Evolutionary conservation across 2,329 filamentous ascomycete species (phyloP).

Genomic region (Beauveria scarabaeidicola): DNA sequence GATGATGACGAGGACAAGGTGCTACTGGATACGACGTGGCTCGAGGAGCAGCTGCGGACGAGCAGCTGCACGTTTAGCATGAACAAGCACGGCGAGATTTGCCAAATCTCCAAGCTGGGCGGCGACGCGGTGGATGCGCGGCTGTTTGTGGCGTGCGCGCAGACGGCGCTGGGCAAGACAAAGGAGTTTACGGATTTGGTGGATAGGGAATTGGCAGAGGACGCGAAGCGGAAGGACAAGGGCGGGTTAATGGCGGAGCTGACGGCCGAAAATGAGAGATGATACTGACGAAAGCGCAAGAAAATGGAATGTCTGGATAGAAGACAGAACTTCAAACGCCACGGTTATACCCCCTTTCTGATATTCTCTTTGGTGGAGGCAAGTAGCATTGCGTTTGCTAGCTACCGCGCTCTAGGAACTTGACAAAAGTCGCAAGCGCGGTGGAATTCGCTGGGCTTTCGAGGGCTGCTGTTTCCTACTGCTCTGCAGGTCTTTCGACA

Average conservation of each 20-base stretch:
- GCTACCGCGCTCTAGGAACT: too few species aligned
- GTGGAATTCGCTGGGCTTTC: too few species aligned
- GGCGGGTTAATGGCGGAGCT: slow-evolving; percentile 71
- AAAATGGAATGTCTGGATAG: neutral
- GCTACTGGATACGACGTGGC: slow-evolving; percentile 60
- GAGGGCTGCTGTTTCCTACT: too few species aligned
- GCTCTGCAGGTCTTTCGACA: too few species aligned
- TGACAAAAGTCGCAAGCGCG: too few species aligned
- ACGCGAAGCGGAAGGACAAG: slow-evolving; percentile 68
- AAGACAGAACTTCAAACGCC: neutral
- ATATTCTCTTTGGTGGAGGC: neutral
- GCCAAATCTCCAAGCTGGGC: slow-evolving; percentile 84
- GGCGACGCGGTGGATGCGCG: slow-evolving; percentile 76
- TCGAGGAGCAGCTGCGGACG: slow-evolving; percentile 69
- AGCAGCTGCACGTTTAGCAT: slow-evolving; percentile 73
- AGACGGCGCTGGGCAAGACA: slow-evolving; percentile 66
- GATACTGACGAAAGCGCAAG: neutral
- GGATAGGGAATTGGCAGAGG: slow-evolving; percentile 64
- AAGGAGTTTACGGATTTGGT: slow-evolving; percentile 71
- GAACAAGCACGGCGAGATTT: slow-evolving; percentile 84
- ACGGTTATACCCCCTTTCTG: neutral
- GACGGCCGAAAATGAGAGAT: slow-evolving; percentile 74
- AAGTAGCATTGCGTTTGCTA: neutral
- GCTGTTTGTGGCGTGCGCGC: slow-evolving; percentile 66
- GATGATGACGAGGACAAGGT: slow-evolving; percentile 38